A percentile compares a stretch with the other conserved stretches of the same genome.
Evolutionary conservation across 352 stramenopile genomes (phyloP).

Genomic region (Phytophthora constricta): DNA sequence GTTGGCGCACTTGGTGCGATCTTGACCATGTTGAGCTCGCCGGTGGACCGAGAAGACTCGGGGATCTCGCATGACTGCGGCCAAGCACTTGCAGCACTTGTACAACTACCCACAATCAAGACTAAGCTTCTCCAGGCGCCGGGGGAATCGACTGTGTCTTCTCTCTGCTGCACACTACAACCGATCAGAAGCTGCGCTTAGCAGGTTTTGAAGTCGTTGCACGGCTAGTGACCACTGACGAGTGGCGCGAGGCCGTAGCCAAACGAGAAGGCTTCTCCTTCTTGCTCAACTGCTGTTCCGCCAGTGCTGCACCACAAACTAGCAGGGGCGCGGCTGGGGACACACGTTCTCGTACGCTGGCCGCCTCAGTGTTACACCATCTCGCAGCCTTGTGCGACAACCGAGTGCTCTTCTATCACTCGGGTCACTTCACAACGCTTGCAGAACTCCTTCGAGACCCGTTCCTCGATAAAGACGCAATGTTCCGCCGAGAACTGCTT

Average conservation of each 20-base stretch:
- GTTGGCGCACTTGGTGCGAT: conserved; percentile 75
- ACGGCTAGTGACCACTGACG: conserved; percentile 65
- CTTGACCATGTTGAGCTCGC: conserved; percentile 71
- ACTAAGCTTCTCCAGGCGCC: conserved; percentile 69
- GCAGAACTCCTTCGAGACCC: conserved; percentile 62
- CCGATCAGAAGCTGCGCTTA: conserved; percentile 55
- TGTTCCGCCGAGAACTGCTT: conserved; percentile 68
- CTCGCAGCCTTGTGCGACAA: conserved; percentile 66
- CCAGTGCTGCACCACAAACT: conserved; percentile 33
- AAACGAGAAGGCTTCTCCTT: conserved; percentile 73
- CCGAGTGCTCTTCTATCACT: conserved; percentile 67
- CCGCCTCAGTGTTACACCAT: conserved; percentile 63
- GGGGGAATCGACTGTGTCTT: conserved; percentile 78
- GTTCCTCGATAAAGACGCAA: conserved; percentile 68
- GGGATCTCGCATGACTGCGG: conserved; percentile 72
- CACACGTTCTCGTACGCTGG: conserved; percentile 55
- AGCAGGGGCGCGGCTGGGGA: conserved; percentile 34
- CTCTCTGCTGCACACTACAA: conserved; percentile 55
- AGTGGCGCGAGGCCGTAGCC: conserved; percentile 65
- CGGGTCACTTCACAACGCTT: conserved; percentile 60
- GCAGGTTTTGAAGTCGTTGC: conserved; percentile 65
- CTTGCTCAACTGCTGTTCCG: conserved; percentile 67
- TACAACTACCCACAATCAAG: conserved; percentile 57
- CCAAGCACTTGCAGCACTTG: conserved; percentile 66
- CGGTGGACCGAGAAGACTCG: conserved; percentile 59